Evolutionary conservation across 106 monocot genomes (phyloP).

Genomic region (Chionographis japonica): DNA sequence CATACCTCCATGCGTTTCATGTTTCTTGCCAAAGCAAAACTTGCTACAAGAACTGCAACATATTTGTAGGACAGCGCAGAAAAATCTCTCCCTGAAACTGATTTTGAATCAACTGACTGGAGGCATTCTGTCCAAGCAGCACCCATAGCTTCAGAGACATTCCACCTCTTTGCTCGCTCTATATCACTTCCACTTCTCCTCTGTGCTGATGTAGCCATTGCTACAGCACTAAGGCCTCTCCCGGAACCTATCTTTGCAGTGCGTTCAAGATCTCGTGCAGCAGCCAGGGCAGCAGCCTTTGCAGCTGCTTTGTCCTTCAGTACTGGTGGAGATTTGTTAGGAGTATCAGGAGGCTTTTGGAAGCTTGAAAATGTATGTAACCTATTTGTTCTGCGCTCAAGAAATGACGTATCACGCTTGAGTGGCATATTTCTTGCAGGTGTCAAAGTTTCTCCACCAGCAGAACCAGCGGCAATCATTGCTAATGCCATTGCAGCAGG

Average conservation of each 20-base stretch:
- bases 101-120: conserved; percentile 61
- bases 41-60: conserved; percentile 77
- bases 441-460: conserved; percentile 68
- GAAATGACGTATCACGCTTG: conserved; percentile 66
- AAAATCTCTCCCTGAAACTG: conserved; percentile 68
- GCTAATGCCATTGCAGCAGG: conserved; percentile 98
- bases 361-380: conserved; percentile 82
- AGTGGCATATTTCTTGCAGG: conserved; percentile 38
- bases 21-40: conserved; percentile 89
- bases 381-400: conserved; percentile 56
- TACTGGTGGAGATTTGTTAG: conserved; percentile 33
- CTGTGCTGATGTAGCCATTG: conserved; percentile 98
- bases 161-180: conserved; percentile 95
- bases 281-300: conserved; percentile 87
- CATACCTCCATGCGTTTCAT: conserved; percentile 81
- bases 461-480: conserved; percentile 96
- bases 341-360: conserved; percentile 58
- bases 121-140: conserved; percentile 89
- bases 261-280: conserved; percentile 83
- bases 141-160: conserved; percentile 80
- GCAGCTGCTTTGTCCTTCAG: conserved; percentile 90
- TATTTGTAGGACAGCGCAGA: conserved; percentile 81
- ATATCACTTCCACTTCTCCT: conserved; percentile 73
- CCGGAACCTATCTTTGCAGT: conserved; percentile 87
- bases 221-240: conserved; percentile 96